Evolutionary conservation across 805 yeast species (phyloP).

Genomic region (Nakazawaea wyomingensis): DNA sequence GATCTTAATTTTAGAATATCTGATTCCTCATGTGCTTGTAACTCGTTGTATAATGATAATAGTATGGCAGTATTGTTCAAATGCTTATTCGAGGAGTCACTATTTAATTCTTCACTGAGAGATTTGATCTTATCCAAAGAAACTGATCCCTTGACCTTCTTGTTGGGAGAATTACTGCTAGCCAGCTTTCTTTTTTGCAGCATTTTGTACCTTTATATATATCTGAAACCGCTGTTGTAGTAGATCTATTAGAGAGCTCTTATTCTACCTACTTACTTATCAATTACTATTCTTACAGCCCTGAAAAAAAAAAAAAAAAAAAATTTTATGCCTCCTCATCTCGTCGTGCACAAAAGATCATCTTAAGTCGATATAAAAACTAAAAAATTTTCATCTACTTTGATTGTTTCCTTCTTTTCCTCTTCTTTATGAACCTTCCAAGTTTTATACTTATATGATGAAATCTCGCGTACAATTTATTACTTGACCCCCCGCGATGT

Average conservation of each 20-base stretch:
- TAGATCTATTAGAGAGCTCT: not conserved
- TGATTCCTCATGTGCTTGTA: constrained; percentile 20
- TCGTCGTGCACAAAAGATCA: not conserved
- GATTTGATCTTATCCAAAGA: constrained; percentile 22
- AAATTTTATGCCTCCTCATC: not conserved
- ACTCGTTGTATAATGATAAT: constrained; percentile 31
- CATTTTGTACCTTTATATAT: no score
- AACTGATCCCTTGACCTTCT: no score
- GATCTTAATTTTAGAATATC: constrained; percentile 27
- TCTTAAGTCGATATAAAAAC: no score
- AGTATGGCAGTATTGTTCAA: constrained; percentile 52
- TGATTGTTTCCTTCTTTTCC: constrained; percentile 17
- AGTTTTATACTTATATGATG: constrained; percentile 59
- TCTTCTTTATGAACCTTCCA: constrained; percentile 52
- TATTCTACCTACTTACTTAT: constrained; percentile 11
- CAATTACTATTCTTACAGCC: not conserved
- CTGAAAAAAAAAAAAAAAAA: not conserved
- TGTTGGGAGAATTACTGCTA: no score
- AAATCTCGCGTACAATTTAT: constrained; percentile 45
- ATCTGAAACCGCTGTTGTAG: no score
- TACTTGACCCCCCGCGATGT: constrained; percentile 8
- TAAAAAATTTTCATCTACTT: constrained; percentile 16
- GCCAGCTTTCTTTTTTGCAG: not conserved
- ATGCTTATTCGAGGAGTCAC: constrained; percentile 35
- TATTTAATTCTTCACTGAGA: constrained; percentile 26